Conservation (phyloP, 306 rosid species). For the Prunus mongolica region DNA sequence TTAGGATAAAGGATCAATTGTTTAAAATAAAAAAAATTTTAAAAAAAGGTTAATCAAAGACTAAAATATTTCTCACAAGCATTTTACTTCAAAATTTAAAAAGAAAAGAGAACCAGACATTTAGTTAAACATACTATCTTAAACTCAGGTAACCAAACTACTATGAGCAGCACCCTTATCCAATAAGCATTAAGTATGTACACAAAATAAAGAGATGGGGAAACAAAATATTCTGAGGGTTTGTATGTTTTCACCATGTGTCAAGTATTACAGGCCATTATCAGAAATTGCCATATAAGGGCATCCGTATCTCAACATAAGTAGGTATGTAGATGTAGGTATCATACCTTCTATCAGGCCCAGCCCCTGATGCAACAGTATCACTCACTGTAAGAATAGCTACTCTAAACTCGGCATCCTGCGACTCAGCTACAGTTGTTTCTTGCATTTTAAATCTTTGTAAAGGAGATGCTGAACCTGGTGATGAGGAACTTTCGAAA, state of each 20-base stretch:
- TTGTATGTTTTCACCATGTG: not conserved
- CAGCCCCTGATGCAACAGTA: conserved; percentile 82
- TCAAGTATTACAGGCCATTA: not conserved
- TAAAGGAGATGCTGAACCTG: conserved; percentile 24
- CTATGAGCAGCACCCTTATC: no score
- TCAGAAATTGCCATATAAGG: not conserved
- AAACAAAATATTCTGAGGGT: not conserved
- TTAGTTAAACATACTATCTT: not conserved
- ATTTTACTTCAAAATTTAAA: not conserved
- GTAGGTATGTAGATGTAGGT: not conserved
- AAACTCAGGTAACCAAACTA: not conserved
- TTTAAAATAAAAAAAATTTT: not conserved
- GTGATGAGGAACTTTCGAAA: conserved; percentile 22
- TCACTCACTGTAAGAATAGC: conserved; percentile 93
- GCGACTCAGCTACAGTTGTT: conserved; percentile 30
- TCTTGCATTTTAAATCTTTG: conserved; percentile 28
- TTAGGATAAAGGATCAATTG: not conserved
- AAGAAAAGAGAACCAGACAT: not conserved
- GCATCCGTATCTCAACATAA: no score
- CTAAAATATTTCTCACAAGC: not conserved
- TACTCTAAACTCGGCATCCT: conserved; percentile 44
- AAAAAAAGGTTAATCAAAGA: not conserved
- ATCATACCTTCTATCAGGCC: conserved; percentile 88
- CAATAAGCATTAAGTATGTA: no score
- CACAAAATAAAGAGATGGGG: not conserved